A percentile compares a stretch with the other conserved stretches of the same genome.
These are phyloP conservation scores for Fibroporia radiculosa DNA, from an alignment of 768 basidiomycete species.

Conservation along the genomic window DNA sequence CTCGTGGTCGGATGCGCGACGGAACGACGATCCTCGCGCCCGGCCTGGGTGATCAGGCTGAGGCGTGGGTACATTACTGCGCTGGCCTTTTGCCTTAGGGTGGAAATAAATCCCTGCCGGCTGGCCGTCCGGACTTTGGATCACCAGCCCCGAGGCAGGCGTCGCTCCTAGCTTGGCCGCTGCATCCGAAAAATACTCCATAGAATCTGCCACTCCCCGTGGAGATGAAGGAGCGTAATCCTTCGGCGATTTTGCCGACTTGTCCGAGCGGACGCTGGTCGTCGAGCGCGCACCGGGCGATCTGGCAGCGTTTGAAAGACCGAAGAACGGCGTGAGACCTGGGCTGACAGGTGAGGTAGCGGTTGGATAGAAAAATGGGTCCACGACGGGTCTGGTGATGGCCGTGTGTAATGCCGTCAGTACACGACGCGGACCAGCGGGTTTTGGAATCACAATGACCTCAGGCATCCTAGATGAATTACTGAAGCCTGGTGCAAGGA, in stretches of 20 bases:
- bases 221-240: constrained; percentile 61
- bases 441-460: constrained; percentile 95
- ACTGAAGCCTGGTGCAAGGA: constrained; percentile 40
- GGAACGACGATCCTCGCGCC: constrained; percentile 9
- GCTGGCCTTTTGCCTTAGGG: constrained; percentile 35
- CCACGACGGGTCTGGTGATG: constrained; percentile 75
- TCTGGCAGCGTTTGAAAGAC: constrained; percentile 25
- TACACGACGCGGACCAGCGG: constrained; percentile 89
- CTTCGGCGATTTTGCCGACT: constrained; percentile 49
- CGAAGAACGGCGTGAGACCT: constrained; percentile 44
- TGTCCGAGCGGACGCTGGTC: constrained; percentile 49
- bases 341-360: constrained; percentile 86
- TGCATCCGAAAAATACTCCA: constrained; percentile 68
- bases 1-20: constrained; percentile 12
- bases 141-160: constrained; percentile 79
- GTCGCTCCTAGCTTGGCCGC: constrained; percentile 67
- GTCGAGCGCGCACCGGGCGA: constrained; percentile 41
- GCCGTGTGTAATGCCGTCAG: constrained; percentile 91
- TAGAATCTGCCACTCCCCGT: constrained; percentile 56
- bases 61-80: constrained; percentile 2
- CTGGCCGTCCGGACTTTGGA: constrained; percentile 89
- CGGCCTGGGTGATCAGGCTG: constrained; percentile 2
- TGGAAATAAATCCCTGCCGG: constrained; percentile 96
- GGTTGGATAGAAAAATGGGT: constrained; percentile 90
- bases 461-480: constrained; percentile 59